Percentiles rank a stretch among this genome's conserved stretches.
Conservation (phyloP, 2,329 filamentous ascomycete species). For the Aspergillus tubingensis region DNA sequence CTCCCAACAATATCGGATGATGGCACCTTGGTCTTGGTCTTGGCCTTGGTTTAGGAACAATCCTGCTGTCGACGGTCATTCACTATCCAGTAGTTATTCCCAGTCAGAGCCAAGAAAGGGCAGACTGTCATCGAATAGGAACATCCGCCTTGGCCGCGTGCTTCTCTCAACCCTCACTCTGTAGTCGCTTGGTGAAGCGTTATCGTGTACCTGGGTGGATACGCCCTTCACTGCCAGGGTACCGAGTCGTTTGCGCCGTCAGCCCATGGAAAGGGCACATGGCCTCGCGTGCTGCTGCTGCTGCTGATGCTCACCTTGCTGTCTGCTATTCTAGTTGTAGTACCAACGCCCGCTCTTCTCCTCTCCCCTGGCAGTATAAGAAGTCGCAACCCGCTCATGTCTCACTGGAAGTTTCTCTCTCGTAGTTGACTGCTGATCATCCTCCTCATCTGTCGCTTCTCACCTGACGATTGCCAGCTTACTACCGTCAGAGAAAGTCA, state of each 20-base stretch:
- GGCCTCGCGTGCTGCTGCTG: not conserved
- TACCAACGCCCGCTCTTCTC: not conserved
- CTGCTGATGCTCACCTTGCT: too few relatives aligned
- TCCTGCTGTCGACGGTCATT: not conserved
- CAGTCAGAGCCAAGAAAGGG: not conserved
- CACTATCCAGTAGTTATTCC: not conserved
- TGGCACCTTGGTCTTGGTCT: not conserved
- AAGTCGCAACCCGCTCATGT: not conserved
- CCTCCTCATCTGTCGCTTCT: not conserved
- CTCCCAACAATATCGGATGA: not conserved
- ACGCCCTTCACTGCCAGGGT: not conserved
- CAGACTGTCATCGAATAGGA: constrained; percentile 15
- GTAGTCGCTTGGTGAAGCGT: not conserved
- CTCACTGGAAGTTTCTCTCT: not conserved
- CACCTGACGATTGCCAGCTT: not conserved
- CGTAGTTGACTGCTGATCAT: constrained; percentile 8
- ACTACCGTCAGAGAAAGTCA: not conserved
- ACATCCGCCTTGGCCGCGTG: constrained; percentile 12
- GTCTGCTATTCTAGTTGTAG: not conserved
- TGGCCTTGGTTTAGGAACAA: not conserved
- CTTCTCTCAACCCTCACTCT: not conserved
- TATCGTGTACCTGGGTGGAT: constrained; percentile 1
- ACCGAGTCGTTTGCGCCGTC: not conserved
- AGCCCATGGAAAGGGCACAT: not conserved
- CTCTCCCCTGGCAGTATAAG: not conserved